Evolutionary conservation across 495 filamentous ascomycete genomes (phyloP), one percentile per base, ranked within the genome.

Genomic region (Hapsidospora chrysogenum): DNA sequence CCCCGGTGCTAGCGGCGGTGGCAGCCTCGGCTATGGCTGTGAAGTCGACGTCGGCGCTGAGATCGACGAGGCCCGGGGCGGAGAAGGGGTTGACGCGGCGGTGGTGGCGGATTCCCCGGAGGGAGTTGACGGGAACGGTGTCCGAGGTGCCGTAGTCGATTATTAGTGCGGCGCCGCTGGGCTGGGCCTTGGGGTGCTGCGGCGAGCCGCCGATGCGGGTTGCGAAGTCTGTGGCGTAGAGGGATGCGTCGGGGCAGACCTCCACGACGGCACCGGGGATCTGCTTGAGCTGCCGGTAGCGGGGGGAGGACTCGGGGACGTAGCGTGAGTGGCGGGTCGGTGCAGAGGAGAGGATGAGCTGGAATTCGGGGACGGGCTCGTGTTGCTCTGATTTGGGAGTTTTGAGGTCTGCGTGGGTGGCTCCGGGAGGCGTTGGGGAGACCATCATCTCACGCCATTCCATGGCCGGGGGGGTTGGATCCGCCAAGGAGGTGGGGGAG

Each of bases 31-130:
- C 85, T 3, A 97, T 56, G 4, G 74, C 81, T 1, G 60, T 62
- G 45, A 97, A 97, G 50, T 97, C 89, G 0, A 97, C 89, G 51
- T 97, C 86, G 0, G 79, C 87, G 41, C 70, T 78, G 3, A 97
- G 61, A 47, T 97, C 89, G 3, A 86, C 80, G 21, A 73, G 69
- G 0, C 89, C 89, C 0, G 89, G 80, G 7, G 63, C 57, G 3
- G 64, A 58, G 43, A 97, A 83, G 2, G 89, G 81, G 3, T 75
- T 78, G 21, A 89, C 78, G 10, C 57, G 69, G 9, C 58, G 49
- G 54, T 97, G 89, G 8, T 56, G 49, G 25, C 73, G 63, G 52
- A 97, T 94, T 9, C 89, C 89, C 18, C 89, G 80, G 9, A 97
- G 64, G 0, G 82, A 85, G 62, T 87, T 86, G 20, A 75, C 61